These are phyloP conservation scores for Monilinia polystroma DNA, from an alignment of 2,329 filamentous ascomycete species.

Conservation along the genomic window DNA sequence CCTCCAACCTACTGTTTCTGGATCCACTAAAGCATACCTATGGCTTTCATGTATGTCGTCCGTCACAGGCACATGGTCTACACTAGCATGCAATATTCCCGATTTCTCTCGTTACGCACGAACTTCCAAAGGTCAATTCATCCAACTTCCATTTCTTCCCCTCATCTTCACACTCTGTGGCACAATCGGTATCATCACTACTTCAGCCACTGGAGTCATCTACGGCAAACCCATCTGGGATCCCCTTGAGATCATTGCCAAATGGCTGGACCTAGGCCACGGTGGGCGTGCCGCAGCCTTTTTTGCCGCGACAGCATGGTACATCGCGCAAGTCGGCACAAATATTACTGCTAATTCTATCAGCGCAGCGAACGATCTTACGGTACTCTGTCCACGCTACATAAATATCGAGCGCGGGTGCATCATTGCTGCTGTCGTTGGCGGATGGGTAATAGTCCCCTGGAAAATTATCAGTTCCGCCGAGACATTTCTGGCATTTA, in stretches of 20 bases:
- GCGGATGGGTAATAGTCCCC: conserved; percentile 59
- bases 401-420: conserved; percentile 58
- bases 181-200: conserved; percentile 56
- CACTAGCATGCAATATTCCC: conserved; percentile 41
- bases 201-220: conserved; percentile 53
- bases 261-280: conserved; percentile 47
- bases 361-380: conserved; percentile 56
- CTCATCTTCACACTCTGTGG: conserved; percentile 38
- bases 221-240: conserved; percentile 54
- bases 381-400: conserved; percentile 52
- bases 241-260: conserved; percentile 46
- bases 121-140: conserved; percentile 38
- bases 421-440: conserved; percentile 53
- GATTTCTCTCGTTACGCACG: conserved; percentile 41
- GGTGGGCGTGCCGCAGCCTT: conserved; percentile 47
- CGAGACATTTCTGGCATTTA: conserved; percentile 60
- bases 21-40: conserved; percentile 36
- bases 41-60: conserved; percentile 38
- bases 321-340: conserved; percentile 54
- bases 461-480: conserved; percentile 65
- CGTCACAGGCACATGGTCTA: conserved; percentile 39
- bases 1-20: conserved; percentile 32
- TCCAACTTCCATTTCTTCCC: conserved; percentile 43
- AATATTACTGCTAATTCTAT: conserved; percentile 59
- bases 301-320: conserved; percentile 54